phyloP scores from a whole-genome alignment of 2,329 filamentous ascomycete genomes.

The Lasiodiplodia sp. region DNA sequence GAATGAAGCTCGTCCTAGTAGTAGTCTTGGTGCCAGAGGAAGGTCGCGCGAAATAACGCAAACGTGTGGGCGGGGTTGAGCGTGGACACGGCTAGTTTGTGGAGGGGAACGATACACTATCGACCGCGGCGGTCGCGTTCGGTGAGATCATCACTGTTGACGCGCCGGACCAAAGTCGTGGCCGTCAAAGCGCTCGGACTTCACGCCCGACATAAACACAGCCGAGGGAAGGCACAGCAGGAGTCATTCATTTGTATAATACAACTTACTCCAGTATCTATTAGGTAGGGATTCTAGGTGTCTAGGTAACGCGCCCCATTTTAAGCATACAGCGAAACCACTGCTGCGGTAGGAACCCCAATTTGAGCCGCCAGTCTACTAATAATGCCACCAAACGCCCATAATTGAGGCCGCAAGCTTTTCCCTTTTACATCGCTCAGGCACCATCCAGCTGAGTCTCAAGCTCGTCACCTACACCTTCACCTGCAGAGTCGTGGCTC shows the following conservation, averaged over 20 bases:
- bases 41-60: not conserved
- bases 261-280: not conserved
- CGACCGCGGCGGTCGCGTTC: not conserved
- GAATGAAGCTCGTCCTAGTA: not conserved
- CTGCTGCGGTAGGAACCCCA: not conserved
- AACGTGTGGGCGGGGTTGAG: not conserved
- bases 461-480: slow-evolving; percentile 66
- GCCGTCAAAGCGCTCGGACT: not conserved
- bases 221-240: not conserved
- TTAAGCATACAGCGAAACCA: slow-evolving; percentile 6
- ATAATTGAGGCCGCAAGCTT: not conserved
- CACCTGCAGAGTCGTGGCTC: slow-evolving; percentile 60
- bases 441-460: slow-evolving; percentile 62
- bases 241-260: not conserved
- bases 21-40: not conserved
- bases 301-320: not conserved
- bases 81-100: slow-evolving; percentile 8
- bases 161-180: not conserved
- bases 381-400: not conserved
- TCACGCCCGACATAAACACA: not conserved
- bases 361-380: not conserved
- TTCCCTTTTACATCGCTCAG: not conserved
- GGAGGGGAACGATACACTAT: not conserved
- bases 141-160: not conserved
- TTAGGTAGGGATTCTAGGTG: slow-evolving; percentile 10